phyloP scores from a whole-genome alignment of 371 early-diverging fungal species.

The Mortierella sp. region DNA sequence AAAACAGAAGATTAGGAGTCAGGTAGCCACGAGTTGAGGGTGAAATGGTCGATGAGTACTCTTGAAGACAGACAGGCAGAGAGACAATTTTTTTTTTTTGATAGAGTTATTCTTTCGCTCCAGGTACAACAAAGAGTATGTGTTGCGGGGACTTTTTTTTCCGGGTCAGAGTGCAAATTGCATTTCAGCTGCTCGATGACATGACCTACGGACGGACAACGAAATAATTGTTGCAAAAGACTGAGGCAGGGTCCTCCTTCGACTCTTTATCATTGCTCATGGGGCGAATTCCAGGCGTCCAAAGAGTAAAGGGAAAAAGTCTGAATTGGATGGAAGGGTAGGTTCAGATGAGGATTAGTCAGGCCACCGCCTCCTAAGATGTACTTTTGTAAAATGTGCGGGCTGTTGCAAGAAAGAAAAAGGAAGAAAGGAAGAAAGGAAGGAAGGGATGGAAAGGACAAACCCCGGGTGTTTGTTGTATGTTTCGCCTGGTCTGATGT shows the following conservation, averaged over 20 bases:
- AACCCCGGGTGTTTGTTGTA: background rate
- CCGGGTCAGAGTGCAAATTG: background rate
- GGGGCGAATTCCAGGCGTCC: background rate
- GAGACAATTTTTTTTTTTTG: background rate
- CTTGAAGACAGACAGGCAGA: background rate
- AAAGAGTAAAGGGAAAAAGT: background rate
- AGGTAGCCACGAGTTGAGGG: background rate
- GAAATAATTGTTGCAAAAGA: background rate
- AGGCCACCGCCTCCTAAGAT: background rate
- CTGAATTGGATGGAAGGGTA: background rate
- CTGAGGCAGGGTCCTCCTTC: background rate
- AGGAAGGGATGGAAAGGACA: background rate
- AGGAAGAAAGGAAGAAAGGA: background rate
- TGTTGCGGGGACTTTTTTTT: slow-evolving; percentile 6
- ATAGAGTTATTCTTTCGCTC: background rate
- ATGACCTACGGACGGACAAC: background rate
- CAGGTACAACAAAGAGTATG: background rate
- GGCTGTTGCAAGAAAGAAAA: background rate
- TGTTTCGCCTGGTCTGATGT: too few species aligned
- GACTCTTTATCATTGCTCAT: background rate
- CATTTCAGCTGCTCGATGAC: background rate
- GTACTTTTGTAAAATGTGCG: background rate
- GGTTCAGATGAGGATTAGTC: background rate
- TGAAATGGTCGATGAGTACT: background rate
- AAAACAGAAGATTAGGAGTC: background rate